Percentiles rank a stretch among this genome's conserved stretches.
phyloP scores from a whole-genome alignment of 31 red algal genomes.

The Porphyra umbilicalis region DNA sequence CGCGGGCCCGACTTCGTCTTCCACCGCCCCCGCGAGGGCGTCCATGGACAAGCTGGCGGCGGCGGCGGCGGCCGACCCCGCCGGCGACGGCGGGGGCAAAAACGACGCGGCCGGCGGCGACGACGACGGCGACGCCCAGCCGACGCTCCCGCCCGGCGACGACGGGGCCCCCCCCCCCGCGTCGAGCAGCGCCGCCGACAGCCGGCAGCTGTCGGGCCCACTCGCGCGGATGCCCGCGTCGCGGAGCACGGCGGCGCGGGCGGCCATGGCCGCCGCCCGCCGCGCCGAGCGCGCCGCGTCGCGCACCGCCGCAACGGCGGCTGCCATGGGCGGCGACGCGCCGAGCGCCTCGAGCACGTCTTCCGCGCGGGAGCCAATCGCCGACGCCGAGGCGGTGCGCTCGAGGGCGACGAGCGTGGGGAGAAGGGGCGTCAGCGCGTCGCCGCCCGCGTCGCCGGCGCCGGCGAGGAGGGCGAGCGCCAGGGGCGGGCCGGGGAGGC shows the following conservation, averaged over 20 bases:
- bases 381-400: constrained; percentile 55
- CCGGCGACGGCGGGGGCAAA: background rate
- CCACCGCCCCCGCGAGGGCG: constrained; percentile 49
- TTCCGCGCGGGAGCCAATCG: constrained; percentile 57
- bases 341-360: constrained; percentile 57
- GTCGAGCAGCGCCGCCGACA: background rate
- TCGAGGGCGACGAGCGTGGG: constrained; percentile 65
- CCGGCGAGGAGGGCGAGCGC: constrained; percentile 48
- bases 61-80: background rate
- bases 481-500: constrained; percentile 31
- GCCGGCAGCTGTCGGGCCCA: background rate
- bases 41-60: background rate
- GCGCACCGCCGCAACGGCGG: constrained; percentile 37
- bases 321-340: constrained; percentile 12
- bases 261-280: constrained; percentile 58
- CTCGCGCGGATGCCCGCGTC: background rate
- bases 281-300: constrained; percentile 36
- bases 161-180: background rate
- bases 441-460: background rate
- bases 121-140: background rate
- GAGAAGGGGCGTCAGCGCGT: background rate
- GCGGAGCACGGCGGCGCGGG: constrained; percentile 33
- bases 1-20: constrained; percentile 63
- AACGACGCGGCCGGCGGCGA: background rate
- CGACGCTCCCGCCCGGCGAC: background rate